Evolutionary conservation across 805 yeast species (phyloP).

Genomic region (Pichia heedii): DNA sequence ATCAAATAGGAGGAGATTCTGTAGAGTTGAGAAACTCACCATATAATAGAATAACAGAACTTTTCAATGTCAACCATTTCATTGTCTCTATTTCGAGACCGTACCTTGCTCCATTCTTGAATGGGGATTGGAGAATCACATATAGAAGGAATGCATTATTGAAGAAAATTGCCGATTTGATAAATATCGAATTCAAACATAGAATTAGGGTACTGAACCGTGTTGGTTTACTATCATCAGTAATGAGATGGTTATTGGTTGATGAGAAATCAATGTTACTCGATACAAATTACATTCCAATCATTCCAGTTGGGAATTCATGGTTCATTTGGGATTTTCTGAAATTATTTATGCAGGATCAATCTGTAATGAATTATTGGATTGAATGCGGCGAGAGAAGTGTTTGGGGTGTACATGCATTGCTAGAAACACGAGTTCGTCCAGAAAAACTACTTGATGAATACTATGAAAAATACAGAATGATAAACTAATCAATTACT

Average conservation of each 20-base stretch:
- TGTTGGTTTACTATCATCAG: constrained; percentile 62
- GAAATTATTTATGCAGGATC: constrained; percentile 68
- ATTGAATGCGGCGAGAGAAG: constrained; percentile 82
- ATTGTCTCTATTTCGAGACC: constrained; percentile 89
- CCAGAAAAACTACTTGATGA: constrained; percentile 85
- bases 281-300: constrained; percentile 70
- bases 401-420: constrained; percentile 84
- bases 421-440: constrained; percentile 79
- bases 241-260: constrained; percentile 65
- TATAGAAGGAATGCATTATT: constrained; percentile 26
- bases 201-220: constrained; percentile 72
- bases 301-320: constrained; percentile 78
- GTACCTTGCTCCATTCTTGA: constrained; percentile 80
- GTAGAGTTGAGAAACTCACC: constrained; percentile 38
- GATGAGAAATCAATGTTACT: constrained; percentile 82
- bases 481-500: constrained; percentile 2
- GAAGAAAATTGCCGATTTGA: constrained; percentile 36
- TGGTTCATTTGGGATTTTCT: constrained; percentile 57
- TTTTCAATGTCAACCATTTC: constrained; percentile 91
- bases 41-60: constrained; percentile 79
- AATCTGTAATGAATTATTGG: constrained; percentile 74
- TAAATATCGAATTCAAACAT: constrained; percentile 76
- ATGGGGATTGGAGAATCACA: constrained; percentile 67
- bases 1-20: constrained; percentile 21
- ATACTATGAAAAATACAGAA: constrained; percentile 37